Conservation (phyloP, 495 filamentous ascomycete species). For the Xylaria scruposa region DNA sequence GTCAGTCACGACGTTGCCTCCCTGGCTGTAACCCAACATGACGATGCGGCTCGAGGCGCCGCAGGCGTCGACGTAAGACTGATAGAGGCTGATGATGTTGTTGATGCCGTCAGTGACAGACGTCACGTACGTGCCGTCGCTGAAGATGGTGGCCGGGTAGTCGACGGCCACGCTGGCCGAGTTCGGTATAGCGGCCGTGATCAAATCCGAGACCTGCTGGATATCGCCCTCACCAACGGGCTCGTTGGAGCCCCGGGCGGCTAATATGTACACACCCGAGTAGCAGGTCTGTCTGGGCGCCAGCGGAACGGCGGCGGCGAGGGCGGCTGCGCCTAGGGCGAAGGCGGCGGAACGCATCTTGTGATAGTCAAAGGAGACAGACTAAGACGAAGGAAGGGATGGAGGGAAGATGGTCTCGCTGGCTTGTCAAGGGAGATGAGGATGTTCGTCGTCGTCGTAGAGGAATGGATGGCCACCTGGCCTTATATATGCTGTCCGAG, state of each 20-base stretch:
- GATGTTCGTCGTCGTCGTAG: background rate
- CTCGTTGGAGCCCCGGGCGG: conserved; percentile 27
- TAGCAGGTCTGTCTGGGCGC: conserved; percentile 16
- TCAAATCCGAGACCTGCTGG: background rate
- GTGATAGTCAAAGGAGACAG: background rate
- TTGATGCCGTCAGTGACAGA: conserved; percentile 25
- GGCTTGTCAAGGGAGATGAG: background rate
- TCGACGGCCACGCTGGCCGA: conserved; percentile 27
- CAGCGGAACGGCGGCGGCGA: conserved; percentile 6
- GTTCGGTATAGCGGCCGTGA: conserved; percentile 18
- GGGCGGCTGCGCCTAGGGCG: conserved; percentile 17
- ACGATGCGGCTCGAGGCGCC: conserved; percentile 21
- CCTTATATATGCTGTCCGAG: background rate
- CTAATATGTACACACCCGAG: conserved; percentile 26
- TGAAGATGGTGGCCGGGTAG: conserved; percentile 26
- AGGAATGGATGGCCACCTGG: background rate
- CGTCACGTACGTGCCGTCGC: conserved; percentile 19
- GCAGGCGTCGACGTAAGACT: conserved; percentile 22
- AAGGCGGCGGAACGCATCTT: conserved; percentile 13
- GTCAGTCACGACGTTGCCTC: conserved; percentile 31
- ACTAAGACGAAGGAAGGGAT: background rate
- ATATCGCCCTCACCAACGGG: conserved; percentile 21
- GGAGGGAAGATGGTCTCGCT: background rate
- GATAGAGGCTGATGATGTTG: conserved; percentile 12
- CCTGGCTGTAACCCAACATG: conserved; percentile 27